Evolutionary conservation across 305 asterid species (phyloP).

Genomic region (Fraxinus velutina): DNA sequence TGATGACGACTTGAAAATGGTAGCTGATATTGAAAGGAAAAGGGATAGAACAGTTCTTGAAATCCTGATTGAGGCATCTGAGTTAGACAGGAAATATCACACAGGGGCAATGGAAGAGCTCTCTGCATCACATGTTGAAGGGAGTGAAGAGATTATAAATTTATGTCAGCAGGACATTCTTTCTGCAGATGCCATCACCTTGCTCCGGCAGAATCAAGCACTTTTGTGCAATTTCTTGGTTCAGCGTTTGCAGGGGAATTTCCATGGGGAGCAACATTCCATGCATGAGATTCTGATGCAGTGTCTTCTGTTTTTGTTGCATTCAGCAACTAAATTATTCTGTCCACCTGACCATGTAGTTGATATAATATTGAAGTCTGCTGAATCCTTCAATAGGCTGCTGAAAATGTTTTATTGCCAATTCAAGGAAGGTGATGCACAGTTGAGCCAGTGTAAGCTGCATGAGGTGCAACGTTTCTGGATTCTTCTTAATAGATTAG

Average conservation of each 20-base stretch:
- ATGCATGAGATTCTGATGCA: constrained; percentile 88
- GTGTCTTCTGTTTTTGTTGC: constrained; percentile 81
- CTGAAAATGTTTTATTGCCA: constrained; percentile 52
- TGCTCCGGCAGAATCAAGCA: constrained; percentile 82
- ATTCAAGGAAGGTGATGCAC: constrained; percentile 57
- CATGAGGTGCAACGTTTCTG: constrained; percentile 69
- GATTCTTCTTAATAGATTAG: constrained; percentile 78
- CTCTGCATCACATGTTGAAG: constrained; percentile 46
- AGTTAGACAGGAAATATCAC: constrained; percentile 60
- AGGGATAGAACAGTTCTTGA: constrained; percentile 92
- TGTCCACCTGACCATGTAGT: constrained; percentile 75
- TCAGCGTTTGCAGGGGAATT: constrained; percentile 53
- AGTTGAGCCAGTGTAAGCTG: constrained; percentile 46
- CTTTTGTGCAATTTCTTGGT: constrained; percentile 69
- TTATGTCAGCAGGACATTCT: constrained; percentile 54
- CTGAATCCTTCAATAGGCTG: constrained; percentile 59
- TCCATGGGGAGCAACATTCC: constrained; percentile 52
- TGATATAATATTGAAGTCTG: constrained; percentile 70
- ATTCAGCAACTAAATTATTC: constrained; percentile 74
- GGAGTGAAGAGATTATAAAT: constrained; percentile 42
- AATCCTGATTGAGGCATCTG: constrained; percentile 89
- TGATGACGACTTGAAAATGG: constrained; percentile 55
- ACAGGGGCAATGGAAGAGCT: constrained; percentile 33
- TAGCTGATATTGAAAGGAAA: constrained; percentile 79
- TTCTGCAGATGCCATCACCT: constrained; percentile 86